phyloP scores from a whole-genome alignment of 257 asterid genomes.

The Verbena officinalis region DNA sequence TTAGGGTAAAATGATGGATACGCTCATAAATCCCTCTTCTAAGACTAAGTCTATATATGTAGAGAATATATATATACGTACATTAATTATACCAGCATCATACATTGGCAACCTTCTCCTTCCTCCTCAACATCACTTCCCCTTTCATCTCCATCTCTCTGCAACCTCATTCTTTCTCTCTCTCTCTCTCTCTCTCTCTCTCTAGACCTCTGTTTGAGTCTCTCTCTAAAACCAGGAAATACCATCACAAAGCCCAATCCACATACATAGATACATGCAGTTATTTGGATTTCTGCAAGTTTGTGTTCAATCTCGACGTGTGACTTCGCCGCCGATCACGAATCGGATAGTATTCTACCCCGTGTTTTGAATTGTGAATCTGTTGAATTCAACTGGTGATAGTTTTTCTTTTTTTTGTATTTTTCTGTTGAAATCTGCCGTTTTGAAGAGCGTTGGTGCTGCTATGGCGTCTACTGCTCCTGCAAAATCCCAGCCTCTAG shows the following conservation, averaged over 20 bases:
- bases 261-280: constrained; percentile 14
- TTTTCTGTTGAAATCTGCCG: constrained; percentile 25
- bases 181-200: constrained; percentile 20
- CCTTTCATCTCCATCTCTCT: constrained; percentile 16
- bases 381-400: neutral
- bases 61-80: neutral
- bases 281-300: constrained; percentile 12
- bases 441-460: constrained; percentile 28
- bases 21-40: constrained; percentile 20
- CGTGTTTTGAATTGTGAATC: constrained; percentile 18
- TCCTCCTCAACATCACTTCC: constrained; percentile 26
- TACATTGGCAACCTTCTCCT: constrained; percentile 12
- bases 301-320: constrained; percentile 18
- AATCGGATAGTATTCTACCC: constrained; percentile 12
- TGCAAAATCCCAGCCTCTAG: constrained; percentile 72
- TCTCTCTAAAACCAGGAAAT: constrained; percentile 28
- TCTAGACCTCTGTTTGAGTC: neutral
- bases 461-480: constrained; percentile 58
- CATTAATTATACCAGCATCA: neutral
- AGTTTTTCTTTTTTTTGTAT: neutral
- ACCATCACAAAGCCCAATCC: neutral
- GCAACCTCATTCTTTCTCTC: constrained; percentile 12
- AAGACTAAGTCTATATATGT: neutral
- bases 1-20: constrained; percentile 23
- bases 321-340: constrained; percentile 32